Evolutionary conservation across 2,329 filamentous ascomycete genomes (phyloP).

Genomic region (Ilyonectria robusta): DNA sequence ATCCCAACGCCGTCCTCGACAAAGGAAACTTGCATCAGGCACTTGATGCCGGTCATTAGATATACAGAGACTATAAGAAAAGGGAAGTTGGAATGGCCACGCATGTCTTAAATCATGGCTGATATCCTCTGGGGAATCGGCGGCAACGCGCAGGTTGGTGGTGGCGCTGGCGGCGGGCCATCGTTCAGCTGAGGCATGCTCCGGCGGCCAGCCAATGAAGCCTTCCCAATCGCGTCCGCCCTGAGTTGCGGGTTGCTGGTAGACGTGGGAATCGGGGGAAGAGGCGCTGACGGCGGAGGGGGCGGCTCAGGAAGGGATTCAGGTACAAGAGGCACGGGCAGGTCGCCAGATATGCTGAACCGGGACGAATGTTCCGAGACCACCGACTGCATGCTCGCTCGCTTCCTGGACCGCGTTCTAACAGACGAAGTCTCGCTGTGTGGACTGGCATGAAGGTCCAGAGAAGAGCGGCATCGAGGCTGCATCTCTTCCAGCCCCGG

Average conservation of each 20-base stretch:
- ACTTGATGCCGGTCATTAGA: slow-evolving; percentile 36
- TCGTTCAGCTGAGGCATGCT: slow-evolving; percentile 67
- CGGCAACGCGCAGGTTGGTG: slow-evolving; percentile 68
- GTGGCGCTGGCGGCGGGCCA: slow-evolving; percentile 68
- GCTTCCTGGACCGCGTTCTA: slow-evolving; percentile 43
- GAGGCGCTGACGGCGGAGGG: slow-evolving; percentile 50
- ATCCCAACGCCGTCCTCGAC: slow-evolving; percentile 33
- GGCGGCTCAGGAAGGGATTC: slow-evolving; percentile 45
- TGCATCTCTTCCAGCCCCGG: slow-evolving; percentile 35
- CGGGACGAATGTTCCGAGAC: slow-evolving; percentile 45
- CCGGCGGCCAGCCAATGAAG: slow-evolving; percentile 53
- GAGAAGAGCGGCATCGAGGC: slow-evolving; percentile 50
- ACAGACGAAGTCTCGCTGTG: slow-evolving; percentile 41
- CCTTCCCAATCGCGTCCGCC: slow-evolving; percentile 40
- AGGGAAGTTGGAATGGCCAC: slow-evolving; percentile 19
- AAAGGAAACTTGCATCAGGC: slow-evolving; percentile 34
- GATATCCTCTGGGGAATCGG: slow-evolving; percentile 59
- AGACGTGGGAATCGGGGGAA: slow-evolving; percentile 50
- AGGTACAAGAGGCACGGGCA: slow-evolving; percentile 43
- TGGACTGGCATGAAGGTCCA: slow-evolving; percentile 48
- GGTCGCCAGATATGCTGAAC: slow-evolving; percentile 42
- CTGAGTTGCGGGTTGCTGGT: slow-evolving; percentile 42
- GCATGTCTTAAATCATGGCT: slow-evolving; percentile 32
- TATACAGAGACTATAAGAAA: slow-evolving; percentile 27
- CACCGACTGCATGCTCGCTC: slow-evolving; percentile 49